Conservation (phyloP, 192 early-diverging fungal species). For the Allomyces javanicus region DNA sequence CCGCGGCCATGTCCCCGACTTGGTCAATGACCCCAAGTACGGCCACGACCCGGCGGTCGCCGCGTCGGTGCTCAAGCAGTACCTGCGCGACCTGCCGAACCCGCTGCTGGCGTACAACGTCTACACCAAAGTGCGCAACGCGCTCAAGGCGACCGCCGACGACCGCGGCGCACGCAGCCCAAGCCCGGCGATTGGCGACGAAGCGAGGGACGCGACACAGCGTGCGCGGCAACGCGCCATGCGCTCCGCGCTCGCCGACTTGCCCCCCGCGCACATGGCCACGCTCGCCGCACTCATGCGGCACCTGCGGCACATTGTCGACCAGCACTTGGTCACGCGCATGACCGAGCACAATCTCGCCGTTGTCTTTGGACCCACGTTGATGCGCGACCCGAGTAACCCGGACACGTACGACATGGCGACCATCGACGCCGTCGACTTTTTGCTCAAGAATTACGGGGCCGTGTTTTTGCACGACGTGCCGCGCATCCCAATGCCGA, state of each 20-base stretch:
- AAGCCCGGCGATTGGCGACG: too few species aligned
- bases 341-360: conserved; percentile 85
- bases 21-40: conserved; percentile 18
- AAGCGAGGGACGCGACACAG: conserved; percentile 1
- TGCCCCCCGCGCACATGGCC: conserved; percentile 38
- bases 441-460: conserved; percentile 32
- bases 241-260: conserved; percentile 19
- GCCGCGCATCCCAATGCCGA: not conserved
- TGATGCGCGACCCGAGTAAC: conserved; percentile 45
- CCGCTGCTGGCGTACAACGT: conserved; percentile 49
- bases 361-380: conserved; percentile 82
- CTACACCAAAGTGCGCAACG: conserved; percentile 42
- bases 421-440: conserved; percentile 51
- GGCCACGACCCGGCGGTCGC: conserved; percentile 49
- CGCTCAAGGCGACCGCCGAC: conserved; percentile 12
- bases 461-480: not conserved
- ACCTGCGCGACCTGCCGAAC: conserved; percentile 47
- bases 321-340: conserved; percentile 42
- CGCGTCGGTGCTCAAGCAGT: conserved; percentile 64
- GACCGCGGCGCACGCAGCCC: too few species aligned
- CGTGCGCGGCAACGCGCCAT: conserved; percentile 15
- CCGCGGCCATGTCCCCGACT: conserved; percentile 24
- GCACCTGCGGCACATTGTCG: conserved; percentile 44
- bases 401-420: conserved; percentile 48
- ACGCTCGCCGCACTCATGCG: conserved; percentile 39